Evolutionary conservation across 2,329 filamentous ascomycete genomes (phyloP).

Genomic region (Truncatella angustata): DNA sequence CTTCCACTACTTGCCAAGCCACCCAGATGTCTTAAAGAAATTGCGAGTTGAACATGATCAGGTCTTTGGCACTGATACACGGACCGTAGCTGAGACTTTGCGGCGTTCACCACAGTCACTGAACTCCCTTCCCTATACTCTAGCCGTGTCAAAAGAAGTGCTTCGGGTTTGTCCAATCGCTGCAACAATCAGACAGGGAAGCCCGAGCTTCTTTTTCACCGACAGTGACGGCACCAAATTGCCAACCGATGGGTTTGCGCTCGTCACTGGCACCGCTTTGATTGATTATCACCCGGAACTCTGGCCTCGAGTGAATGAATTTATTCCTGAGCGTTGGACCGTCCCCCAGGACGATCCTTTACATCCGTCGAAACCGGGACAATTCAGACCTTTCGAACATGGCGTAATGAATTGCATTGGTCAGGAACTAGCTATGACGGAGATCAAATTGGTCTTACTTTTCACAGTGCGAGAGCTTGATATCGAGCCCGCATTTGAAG

Average conservation of each 20-base stretch:
- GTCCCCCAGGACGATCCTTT: conserved; percentile 18
- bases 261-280: conserved; percentile 16
- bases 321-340: conserved; percentile 43
- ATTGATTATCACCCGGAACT: conserved; percentile 31
- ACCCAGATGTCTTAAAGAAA: not conserved
- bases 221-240: conserved; percentile 36
- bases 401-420: conserved; percentile 36
- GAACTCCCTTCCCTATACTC: conserved; percentile 48
- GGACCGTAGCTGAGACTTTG: conserved; percentile 33
- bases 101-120: conserved; percentile 39
- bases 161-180: conserved; percentile 49
- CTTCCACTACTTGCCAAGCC: conserved; percentile 15
- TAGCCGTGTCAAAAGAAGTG: conserved; percentile 50
- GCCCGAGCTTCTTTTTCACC: conserved; percentile 32
- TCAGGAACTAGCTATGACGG: conserved; percentile 32
- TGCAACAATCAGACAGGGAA: conserved; percentile 34
- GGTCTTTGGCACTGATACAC: conserved; percentile 42
- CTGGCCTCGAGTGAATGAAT: conserved; percentile 36
- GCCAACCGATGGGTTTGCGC: conserved; percentile 31
- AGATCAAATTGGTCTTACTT: conserved; percentile 29
- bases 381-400: conserved; percentile 35
- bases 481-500: conserved; percentile 10
- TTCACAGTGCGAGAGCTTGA: conserved; percentile 21
- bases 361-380: conserved; percentile 22
- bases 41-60: conserved; percentile 1